A percentile compares a stretch with the other conserved stretches of the same genome.
phyloP scores from a whole-genome alignment of 371 early-diverging fungal genomes.

The Circinella minor region DNA sequence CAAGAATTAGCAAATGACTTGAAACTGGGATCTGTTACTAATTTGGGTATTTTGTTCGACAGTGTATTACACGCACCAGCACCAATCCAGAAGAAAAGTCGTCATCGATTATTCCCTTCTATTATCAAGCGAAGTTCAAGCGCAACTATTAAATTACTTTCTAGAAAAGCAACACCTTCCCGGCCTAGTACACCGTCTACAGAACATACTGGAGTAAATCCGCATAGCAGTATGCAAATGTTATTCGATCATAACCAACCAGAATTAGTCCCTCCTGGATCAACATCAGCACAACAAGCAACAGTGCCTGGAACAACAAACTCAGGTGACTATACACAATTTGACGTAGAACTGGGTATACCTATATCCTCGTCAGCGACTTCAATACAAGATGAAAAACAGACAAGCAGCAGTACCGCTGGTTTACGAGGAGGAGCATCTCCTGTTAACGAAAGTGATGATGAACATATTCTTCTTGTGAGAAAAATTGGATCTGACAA shows the following conservation, averaged over 20 bases:
- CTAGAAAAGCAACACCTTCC: background rate
- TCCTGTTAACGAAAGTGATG: slow-evolving; percentile 15
- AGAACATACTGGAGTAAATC: too few species aligned
- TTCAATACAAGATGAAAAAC: slow-evolving; percentile 2
- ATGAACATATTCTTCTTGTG: slow-evolving; percentile 41
- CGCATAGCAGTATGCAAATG: background rate
- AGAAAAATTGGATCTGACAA: slow-evolving; percentile 28
- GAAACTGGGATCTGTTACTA: slow-evolving; percentile 19
- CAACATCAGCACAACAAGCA: background rate
- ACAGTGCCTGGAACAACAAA: background rate
- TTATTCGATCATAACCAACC: background rate
- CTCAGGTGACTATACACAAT: background rate
- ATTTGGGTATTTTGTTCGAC: slow-evolving; percentile 39
- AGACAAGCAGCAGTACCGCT: background rate
- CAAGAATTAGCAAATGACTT: slow-evolving; percentile 30
- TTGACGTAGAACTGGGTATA: background rate
- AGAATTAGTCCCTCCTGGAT: too few species aligned
- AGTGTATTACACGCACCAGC: slow-evolving; percentile 31
- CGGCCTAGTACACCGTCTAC: background rate
- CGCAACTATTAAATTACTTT: slow-evolving; percentile 4
- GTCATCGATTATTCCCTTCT: background rate
- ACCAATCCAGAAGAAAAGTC: background rate
- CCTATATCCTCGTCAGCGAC: background rate
- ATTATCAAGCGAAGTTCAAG: background rate
- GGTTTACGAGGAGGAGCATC: background rate